These are phyloP conservation scores for Colletotrichum sp. DNA, from an alignment of 2,329 filamentous ascomycete species.

Conservation along the genomic window DNA sequence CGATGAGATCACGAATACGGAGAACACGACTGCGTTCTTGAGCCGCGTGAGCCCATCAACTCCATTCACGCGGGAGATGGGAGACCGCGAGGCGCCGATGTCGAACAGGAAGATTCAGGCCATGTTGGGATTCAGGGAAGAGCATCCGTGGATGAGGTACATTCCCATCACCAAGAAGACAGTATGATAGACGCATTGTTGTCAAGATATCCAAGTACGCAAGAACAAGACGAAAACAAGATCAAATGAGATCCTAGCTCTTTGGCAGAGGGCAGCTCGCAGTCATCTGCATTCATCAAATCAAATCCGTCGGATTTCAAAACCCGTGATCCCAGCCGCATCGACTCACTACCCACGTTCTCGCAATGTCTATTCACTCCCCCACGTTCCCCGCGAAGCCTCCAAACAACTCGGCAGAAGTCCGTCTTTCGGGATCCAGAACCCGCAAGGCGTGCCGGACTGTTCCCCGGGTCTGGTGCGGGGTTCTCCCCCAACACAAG, in stretches of 20 bases:
- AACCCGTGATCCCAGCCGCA: background rate
- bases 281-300: background rate
- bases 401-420: background rate
- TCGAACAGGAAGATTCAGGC: conserved; percentile 65
- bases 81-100: conserved; percentile 62
- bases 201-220: background rate
- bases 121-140: conserved; percentile 63
- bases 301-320: background rate
- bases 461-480: background rate
- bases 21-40: conserved; percentile 57
- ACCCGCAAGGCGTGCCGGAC: background rate
- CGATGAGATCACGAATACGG: conserved; percentile 60
- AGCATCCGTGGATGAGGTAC: conserved; percentile 56
- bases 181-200: background rate
- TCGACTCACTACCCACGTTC: background rate
- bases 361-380: background rate
- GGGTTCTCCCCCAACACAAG: background rate
- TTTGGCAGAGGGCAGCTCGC: background rate
- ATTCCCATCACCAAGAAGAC: background rate
- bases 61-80: conserved; percentile 60
- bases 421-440: background rate
- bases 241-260: background rate
- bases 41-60: conserved; percentile 52
- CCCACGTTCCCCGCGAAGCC: background rate
- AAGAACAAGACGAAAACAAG: background rate